These are phyloP conservation scores for Aspergillus viridinutans DNA, from an alignment of 2,329 filamentous ascomycete species.

Conservation along the genomic window DNA sequence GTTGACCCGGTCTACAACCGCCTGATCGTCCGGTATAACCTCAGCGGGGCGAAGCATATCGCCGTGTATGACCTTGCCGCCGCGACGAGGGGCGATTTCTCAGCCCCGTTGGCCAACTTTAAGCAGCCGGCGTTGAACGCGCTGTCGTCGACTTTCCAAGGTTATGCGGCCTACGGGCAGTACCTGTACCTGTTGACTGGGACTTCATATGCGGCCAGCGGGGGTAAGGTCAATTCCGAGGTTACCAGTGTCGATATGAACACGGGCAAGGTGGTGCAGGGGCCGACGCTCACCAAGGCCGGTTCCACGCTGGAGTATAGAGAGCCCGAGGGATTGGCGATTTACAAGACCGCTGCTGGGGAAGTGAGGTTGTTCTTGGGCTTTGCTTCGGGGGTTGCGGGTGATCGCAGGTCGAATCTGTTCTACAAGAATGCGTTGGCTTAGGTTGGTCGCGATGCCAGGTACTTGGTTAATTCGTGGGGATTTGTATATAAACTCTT, in stretches of 20 bases:
- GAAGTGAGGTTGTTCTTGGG: constrained; percentile 19
- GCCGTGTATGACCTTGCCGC: constrained; percentile 13
- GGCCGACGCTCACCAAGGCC: constrained; percentile 16
- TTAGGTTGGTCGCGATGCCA: not conserved
- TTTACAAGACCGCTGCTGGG: constrained; percentile 16
- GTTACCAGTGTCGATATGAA: constrained; percentile 17
- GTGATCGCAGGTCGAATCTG: constrained; percentile 16
- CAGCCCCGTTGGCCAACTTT: constrained; percentile 11
- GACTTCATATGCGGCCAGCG: constrained; percentile 11
- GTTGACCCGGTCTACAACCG: constrained; percentile 16
- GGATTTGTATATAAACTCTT: not conserved
- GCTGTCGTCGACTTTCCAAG: constrained; percentile 11
- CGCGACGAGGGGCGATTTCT: constrained; percentile 14
- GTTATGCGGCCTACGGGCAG: constrained; percentile 14
- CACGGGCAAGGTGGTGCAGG: constrained; percentile 15
- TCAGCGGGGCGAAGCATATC: constrained; percentile 13
- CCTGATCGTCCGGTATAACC: constrained; percentile 15
- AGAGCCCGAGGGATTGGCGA: constrained; percentile 19
- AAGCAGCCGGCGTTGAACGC: constrained; percentile 9
- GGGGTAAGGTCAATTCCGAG: constrained; percentile 14
- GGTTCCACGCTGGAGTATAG: constrained; percentile 16
- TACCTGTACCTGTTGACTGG: constrained; percentile 17
- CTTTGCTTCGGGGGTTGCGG: constrained; percentile 17
- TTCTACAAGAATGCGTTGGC: constrained; percentile 19
- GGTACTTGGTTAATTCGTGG: too few relatives aligned